Base-by-base conservation (phyloP, 495 filamentous ascomycete species). In the Thermothielavioides terrestris region DNA sequence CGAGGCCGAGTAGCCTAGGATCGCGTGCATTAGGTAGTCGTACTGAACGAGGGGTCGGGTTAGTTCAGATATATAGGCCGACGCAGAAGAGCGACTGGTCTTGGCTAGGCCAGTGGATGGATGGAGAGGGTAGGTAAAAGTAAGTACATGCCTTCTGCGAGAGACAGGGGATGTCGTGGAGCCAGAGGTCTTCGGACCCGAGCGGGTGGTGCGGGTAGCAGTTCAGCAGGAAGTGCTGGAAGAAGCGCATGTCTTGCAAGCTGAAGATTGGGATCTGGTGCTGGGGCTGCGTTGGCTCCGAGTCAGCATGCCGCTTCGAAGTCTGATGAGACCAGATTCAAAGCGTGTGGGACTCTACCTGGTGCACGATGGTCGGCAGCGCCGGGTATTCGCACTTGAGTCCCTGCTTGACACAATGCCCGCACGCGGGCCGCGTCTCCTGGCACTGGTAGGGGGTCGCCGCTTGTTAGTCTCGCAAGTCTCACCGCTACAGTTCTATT, bases 191-290 rank as follows among this genome's bases (percentile, higher is more conserved):
- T 50, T 83, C 78, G 40, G 74, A 72, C 22, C 77, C 77, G 40
- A 82, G 61, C 0, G 80, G 80, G 26, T 82, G 75, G 61, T 80
- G 73, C 5, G 80, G 81, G 49, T 77, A 75, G 46, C 78, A 80
- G 8, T 59, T 63, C 17, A 74, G 49, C 20, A 83, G 63, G 46
- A 84, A 82, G 52, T 81, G 76, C 60, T 84, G 77, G 61, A 82
- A 82, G 54, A 82, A 75, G 42, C 78, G 72, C 61, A 83, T 76
- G 60, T 83, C 79, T 18, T 76, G 67, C 15, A 74, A 63, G 30
- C 68, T 75, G 60, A 80, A 80, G 0, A 75, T 55, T 17, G 74
- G 72, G 25, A 69, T 57, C 20, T 68, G 67, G 34, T 70, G 59
- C 25, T 67, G 65, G 1, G 70, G 70, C 66, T 73, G 49, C 22